Evolutionary conservation across 352 stramenopile species (phyloP), one percentile per base, ranked within the genome.

Genomic region (Sclerospora graminicola): DNA sequence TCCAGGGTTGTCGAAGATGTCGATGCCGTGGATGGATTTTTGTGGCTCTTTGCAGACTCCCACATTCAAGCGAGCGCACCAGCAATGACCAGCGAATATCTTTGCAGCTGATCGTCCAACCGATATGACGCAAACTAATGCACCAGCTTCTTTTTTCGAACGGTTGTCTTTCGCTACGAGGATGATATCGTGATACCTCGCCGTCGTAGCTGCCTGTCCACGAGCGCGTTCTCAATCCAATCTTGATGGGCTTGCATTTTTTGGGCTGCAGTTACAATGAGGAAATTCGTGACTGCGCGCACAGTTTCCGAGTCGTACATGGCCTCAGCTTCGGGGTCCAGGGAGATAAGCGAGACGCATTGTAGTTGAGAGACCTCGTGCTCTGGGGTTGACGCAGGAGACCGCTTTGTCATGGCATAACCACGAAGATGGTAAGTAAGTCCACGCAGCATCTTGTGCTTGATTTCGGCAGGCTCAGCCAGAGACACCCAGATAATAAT

Each of bases 381-480:
- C 9, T 55, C 47, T 4, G 51, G 35, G 13, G 47, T 55, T 10
- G 51, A 59, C 8, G 39, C 45, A 13, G 37, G 6, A 14, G 57
- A 54, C 2, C 48, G 34, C 18, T 60, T 54, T 6, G 45, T 60
- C 37, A 82, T 51, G 38, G 77, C 66, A 45, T 80, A 84, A 10
- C 70, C 68, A 16, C 66, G 58, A 28, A 82, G 59, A 19, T 63
- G 55, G 40, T 81, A 84, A 18, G 56, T 37, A 50, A 60, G 41
- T 9, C 58, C 38, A 16, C 29, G 36, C 20, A 68, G 46, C 8
- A 59, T 58, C 48, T 81, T 64, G 39, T 72, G 53, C 26, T 65
- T 62, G 47, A 84, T 75, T 51, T 72, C 64, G 10, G 64, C 39
- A 7, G 70, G 74, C 13, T 41, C 21, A 21, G 72, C 48, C 2